Base-by-base conservation (phyloP, 352 stramenopile species). In the Phytophthora citrophthora region DNA sequence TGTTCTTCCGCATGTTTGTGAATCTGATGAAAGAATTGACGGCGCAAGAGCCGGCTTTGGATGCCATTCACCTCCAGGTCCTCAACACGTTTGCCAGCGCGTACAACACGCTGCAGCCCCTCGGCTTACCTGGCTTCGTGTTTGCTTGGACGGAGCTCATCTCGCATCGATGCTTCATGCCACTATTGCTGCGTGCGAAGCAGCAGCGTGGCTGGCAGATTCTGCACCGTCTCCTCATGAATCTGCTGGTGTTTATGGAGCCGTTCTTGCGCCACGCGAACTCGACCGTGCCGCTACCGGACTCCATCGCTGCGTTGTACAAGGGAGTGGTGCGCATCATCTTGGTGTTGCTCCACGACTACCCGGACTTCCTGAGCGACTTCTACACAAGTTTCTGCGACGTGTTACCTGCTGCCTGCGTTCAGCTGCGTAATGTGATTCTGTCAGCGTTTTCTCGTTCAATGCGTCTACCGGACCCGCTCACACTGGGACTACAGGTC, bases 321-420 rank as follows among this genome's bases (percentile, higher is more conserved):
- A 98, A 99, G 79, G 98, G 98, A 59, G 93, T 92, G n/a, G 81
- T 99, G 16, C 95, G 97, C 57, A 97, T 99, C 43, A 88, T 99
- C 45, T 65, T 99, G 38, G 96, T 99, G 55, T 76, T 99, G 15
- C 77, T 99, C 50, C 98, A 99, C 73, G 98, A 99, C 74, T 99
- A 99, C 72, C 97, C 97, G 10, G 94, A 99, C 61, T 99, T 99
- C 68, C 64, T 99, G 24, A 94, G 89, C 62, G 97, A 98, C 52
- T 99, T 99, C 72, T 98, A 99, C 80, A 88, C 98, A 45, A 98
- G 91, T 47, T 98, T 99, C 55, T 99, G 97, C 78, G 98, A 99
- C 60, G 92, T 99, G 24, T 95, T 99, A 38, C 98, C 97, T 6
- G 80, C 97, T 4, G 94, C 92, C 46, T 99, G 96, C 73, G 94